Evolutionary conservation across 352 stramenopile genomes (phyloP).

Genomic region (Plasmopara muralis): DNA sequence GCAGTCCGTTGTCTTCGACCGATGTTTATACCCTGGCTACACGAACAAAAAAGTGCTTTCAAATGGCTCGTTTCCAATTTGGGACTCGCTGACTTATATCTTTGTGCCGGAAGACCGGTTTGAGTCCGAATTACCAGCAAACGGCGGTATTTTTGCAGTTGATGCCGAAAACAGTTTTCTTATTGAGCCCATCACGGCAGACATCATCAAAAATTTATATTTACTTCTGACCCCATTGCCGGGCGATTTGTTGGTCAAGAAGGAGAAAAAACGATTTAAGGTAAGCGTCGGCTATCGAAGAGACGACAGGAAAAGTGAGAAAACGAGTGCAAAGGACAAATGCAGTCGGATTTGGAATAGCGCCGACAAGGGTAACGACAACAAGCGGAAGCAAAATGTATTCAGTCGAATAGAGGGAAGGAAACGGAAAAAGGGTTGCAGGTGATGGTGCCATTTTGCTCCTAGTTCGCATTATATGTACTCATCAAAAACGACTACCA

Average conservation of each 20-base stretch:
- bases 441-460: conserved; percentile 7
- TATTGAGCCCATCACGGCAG: conserved; percentile 42
- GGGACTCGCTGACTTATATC: conserved; percentile 93
- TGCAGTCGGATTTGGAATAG: background rate
- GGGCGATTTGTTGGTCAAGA: conserved; percentile 49
- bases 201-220: conserved; percentile 62
- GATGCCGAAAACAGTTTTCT: conserved; percentile 6
- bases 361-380: conserved; percentile 2
- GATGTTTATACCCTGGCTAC: conserved; percentile 89
- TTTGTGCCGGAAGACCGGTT: conserved; percentile 54
- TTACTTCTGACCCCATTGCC: conserved; percentile 54
- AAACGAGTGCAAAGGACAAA: background rate
- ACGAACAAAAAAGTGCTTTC: conserved; percentile 94
- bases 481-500: too few relatives aligned
- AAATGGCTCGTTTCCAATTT: conserved; percentile 93
- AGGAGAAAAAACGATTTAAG: conserved; percentile 17
- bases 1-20: conserved; percentile 90
- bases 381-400: conserved; percentile 26
- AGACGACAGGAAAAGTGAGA: too few relatives aligned
- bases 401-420: conserved; percentile 4
- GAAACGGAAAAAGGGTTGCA: conserved; percentile 26
- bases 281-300: too few relatives aligned
- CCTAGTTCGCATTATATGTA: too few relatives aligned
- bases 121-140: conserved; percentile 8
- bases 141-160: conserved; percentile 3